Evolutionary conservation across 805 yeast genomes (phyloP), one percentile per base, ranked within the genome.

Genomic region (Candida caryicola): DNA sequence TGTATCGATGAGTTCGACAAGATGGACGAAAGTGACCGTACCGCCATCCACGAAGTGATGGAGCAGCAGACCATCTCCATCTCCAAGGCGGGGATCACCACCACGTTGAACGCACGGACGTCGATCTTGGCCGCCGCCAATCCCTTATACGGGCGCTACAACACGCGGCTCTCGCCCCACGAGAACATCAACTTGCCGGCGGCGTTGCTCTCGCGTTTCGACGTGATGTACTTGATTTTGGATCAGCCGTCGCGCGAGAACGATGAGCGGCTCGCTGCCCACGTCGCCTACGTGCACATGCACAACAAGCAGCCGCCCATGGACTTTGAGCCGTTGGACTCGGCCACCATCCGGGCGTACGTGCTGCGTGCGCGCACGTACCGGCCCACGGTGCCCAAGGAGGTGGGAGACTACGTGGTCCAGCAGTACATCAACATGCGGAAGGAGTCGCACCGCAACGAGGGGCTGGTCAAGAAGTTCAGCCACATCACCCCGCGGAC

Each of bases 31-130:
- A 66, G 76, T 46, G 99, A 93, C 65, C 76, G 99, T 56, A 93
- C 98, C 0, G 98, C 98, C 1, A 93, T 93, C 56, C 98, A 91
- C 64, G 99, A 91, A 71, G 99, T 93, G 23, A 93, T 93, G 99
- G 99, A 93, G 67, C 99, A 93, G 62, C 99, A 93, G 64, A 93
- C 99, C 2, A 93, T 93, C 42, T 86, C 96, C 16, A 93, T 93
- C 41, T 86, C 97, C 30, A 93, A 93, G 64, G 99, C 99, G 3
- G 99, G 99, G 50, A 93, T 93, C 51, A 86, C 93, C 46, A 93
- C 99, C 7, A 87, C 97, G 2, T 71, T 93, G 51, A 93, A 93
- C 59, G 99, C 99, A 5, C 78, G 99, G 60, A 79, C 98, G 0
- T 90, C 97, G 4, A 86, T 93, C 44, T 66, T 93, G 46, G 99